Evolutionary conservation across 2,329 filamentous ascomycete species (phyloP), one percentile per base, ranked within the genome.

Genomic region (Madurella mycetomatis): DNA sequence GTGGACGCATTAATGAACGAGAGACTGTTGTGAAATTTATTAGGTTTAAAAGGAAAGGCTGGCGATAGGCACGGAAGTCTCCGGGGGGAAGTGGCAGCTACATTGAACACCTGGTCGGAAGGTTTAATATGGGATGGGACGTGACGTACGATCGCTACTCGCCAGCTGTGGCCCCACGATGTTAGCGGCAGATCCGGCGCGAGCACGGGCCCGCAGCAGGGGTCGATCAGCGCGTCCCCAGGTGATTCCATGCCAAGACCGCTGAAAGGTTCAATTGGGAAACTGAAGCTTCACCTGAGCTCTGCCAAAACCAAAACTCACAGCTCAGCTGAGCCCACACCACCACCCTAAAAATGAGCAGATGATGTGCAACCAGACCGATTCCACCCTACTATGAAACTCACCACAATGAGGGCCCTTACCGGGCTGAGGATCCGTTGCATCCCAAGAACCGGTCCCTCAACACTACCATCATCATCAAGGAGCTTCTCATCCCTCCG

Each of bases 401-500:
- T 32, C 11, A 17, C 43, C 43, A 41, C 15, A 19, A 52, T 55
- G 43, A 46, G 52, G 30, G 31, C 46, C 32, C 4, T 55, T 4
- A 16, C 41, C 30, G 32, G 31, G 11, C 43, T 49, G 7, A 40
- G 49, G 37, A 34, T 19, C n/a, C 19, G 16, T 40, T 54, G 9
- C 1, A 18, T 13, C 17, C 4, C 25, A 25, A 25, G 7, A 25
- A 7, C 25, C 25, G 34, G 25, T 16, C 17, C 42, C 13, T 40
- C 44, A 18, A 8, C 44, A 31, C 19, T 50, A n/a, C 16, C 34
- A 39, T 41, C 41, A 37, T 18, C 47, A 19, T 25, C 17, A 37
- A 30, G 47, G 49, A 41, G 37, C 34, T 54, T 42, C 52, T 49
- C 47, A 13, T 47, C 42, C 30, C 19, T 16, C 25, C 41, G 13